Evolutionary conservation across 352 stramenopile genomes (phyloP).

Genomic region (Globisporangium takayamanum): DNA sequence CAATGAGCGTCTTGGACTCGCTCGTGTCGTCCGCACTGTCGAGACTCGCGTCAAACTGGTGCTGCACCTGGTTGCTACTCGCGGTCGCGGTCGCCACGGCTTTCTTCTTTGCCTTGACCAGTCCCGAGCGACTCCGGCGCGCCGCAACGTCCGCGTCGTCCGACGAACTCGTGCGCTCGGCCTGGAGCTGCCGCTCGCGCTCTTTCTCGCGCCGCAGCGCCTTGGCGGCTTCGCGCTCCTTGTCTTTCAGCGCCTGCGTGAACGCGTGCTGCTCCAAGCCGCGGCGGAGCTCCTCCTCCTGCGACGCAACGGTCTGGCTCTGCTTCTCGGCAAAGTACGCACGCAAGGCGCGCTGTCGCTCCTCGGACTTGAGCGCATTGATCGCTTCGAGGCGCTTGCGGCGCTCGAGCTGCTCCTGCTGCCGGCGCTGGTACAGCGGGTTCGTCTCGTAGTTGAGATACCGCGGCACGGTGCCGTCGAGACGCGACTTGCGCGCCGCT

Average conservation of each 20-base stretch:
- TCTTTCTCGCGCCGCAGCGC: slow-evolving; percentile 10
- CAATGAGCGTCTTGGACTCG: neutral
- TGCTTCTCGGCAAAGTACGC: slow-evolving; percentile 40
- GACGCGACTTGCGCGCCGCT: slow-evolving; percentile 29
- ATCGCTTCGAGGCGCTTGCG: slow-evolving; percentile 58
- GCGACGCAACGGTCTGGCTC: slow-evolving; percentile 28
- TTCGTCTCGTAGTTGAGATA: slow-evolving; percentile 62
- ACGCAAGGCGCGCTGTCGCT: slow-evolving; percentile 46
- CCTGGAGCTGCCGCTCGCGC: slow-evolving; percentile 2
- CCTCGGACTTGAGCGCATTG: slow-evolving; percentile 51
- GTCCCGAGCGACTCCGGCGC: neutral
- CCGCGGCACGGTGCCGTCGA: slow-evolving; percentile 39
- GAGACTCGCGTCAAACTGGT: neutral
- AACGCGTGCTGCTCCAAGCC: slow-evolving; percentile 50
- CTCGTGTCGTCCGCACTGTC: neutral
- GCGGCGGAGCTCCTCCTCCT: slow-evolving; percentile 44
- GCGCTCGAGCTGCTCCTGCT: slow-evolving; percentile 52
- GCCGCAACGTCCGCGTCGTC: neutral
- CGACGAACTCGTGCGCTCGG: slow-evolving; percentile 4
- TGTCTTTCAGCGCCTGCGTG: slow-evolving; percentile 21
- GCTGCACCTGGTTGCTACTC: neutral
- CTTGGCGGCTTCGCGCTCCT: slow-evolving; percentile 11
- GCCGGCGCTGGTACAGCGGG: slow-evolving; percentile 34
- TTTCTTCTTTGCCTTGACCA: too few species aligned
- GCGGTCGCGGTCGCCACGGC: too few species aligned